Conservation (phyloP, 1,284 basidiomycete genomes). For the Stygiomarasmius scandens region DNA sequence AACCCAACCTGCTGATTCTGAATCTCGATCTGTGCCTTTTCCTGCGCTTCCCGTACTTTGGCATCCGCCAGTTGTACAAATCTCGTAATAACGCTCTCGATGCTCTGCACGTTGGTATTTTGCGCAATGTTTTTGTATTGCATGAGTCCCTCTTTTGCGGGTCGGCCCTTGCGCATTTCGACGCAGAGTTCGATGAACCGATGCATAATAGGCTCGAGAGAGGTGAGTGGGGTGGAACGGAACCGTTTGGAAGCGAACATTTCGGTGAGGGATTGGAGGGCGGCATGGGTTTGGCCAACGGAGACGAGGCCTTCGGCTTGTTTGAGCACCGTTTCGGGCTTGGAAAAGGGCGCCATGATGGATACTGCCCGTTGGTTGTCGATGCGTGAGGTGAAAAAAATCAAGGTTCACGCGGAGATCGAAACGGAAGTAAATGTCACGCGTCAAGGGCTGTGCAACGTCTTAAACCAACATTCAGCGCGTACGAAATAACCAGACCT, state of each 20-base stretch:
- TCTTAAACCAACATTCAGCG: too few relatives aligned
- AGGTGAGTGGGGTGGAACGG: constrained; percentile 85
- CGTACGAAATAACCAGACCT: too few relatives aligned
- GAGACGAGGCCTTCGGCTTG: constrained; percentile 91
- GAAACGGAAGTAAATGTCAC: too few relatives aligned
- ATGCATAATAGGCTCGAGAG: constrained; percentile 95
- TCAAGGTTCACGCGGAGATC: too few relatives aligned
- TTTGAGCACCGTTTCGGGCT: constrained; percentile 90
- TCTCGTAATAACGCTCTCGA: constrained; percentile 90
- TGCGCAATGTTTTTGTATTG: constrained; percentile 97
- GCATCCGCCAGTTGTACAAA: constrained; percentile 89
- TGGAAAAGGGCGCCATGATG: constrained; percentile 85
- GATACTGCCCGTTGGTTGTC: too few relatives aligned
- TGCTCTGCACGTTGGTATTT: constrained; percentile 88
- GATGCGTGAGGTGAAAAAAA: too few relatives aligned
- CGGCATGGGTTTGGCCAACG: constrained; percentile 87
- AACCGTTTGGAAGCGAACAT: constrained; percentile 95
- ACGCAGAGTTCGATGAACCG: constrained; percentile 96
- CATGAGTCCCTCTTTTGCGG: constrained; percentile 94
- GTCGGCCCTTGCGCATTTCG: constrained; percentile 90
- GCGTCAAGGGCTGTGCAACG: too few relatives aligned
- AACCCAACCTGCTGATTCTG: too few relatives aligned
- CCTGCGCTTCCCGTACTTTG: constrained; percentile 87
- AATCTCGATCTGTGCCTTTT: constrained; percentile 74
- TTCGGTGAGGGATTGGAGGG: constrained; percentile 87